Evolutionary conservation across 2,329 filamentous ascomycete species (phyloP).

Genomic region (Venturia pyrina): DNA sequence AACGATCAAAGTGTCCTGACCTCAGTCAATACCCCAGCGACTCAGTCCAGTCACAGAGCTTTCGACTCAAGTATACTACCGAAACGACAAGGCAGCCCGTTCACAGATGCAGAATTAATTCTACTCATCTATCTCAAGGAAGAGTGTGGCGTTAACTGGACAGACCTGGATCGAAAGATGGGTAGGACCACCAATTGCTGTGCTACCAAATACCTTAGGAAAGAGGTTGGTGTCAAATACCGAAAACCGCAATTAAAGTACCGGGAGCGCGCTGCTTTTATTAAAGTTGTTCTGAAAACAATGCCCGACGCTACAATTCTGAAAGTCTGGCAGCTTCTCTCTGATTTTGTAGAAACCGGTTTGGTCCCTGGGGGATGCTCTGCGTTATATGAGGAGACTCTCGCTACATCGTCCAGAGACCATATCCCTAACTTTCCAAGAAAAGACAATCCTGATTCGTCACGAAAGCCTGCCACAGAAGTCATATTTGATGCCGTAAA

Average conservation of each 20-base stretch:
- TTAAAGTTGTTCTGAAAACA: not conserved
- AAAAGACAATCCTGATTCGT: not conserved
- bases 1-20: too few relatives aligned
- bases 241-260: not conserved
- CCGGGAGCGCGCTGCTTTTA: not conserved
- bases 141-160: not conserved
- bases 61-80: not conserved
- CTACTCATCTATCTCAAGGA: slow-evolving; percentile 9
- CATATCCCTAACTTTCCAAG: not conserved
- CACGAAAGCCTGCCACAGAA: not conserved
- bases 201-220: slow-evolving; percentile 6
- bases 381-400: not conserved
- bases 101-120: slow-evolving; percentile 8
- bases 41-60: not conserved
- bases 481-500: not conserved
- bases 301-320: not conserved
- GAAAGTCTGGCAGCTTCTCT: not conserved
- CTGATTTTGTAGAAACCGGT: not conserved
- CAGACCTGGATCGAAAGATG: slow-evolving; percentile 4
- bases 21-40: too few relatives aligned
- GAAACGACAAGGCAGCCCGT: slow-evolving; percentile 3
- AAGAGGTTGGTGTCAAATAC: slow-evolving; percentile 1
- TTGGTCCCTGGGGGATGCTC: not conserved
- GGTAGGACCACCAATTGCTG: slow-evolving; percentile 4
- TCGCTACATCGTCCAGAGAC: not conserved